These are phyloP conservation scores for Lumnitzera littorea DNA, from an alignment of 345 rosid genomes.

Conservation along the genomic window DNA sequence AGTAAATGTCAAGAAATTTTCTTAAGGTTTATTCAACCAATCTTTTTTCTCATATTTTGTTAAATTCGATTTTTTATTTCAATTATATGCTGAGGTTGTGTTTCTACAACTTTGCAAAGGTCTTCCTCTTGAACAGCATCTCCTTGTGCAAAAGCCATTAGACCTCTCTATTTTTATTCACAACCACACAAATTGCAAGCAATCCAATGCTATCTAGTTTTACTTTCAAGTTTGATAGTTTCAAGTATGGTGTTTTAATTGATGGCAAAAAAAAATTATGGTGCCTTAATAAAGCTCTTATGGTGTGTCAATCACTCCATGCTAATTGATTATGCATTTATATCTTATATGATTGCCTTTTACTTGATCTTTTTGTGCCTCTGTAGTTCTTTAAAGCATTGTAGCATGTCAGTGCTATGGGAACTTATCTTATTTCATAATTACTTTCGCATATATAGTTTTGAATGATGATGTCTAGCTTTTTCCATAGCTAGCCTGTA, in stretches of 20 bases:
- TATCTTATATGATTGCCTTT: no score
- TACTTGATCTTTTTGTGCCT: no score
- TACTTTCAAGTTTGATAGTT: background rate
- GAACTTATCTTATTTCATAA: no score
- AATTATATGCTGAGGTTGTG: constrained; percentile 86
- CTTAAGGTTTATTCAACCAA: background rate
- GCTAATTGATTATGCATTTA: no score
- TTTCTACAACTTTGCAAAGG: constrained; percentile 78
- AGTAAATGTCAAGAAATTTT: constrained; percentile 59
- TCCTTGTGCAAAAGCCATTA: constrained; percentile 52
- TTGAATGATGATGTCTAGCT: no score
- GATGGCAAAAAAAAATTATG: background rate
- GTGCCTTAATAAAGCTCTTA: background rate
- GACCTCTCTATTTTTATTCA: constrained; percentile 88
- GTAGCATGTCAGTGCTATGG: no score
- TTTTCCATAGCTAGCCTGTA: no score
- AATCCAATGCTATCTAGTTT: background rate
- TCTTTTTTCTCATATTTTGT: constrained; percentile 7
- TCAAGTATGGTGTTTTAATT: background rate
- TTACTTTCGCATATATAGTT: no score
- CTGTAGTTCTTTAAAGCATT: no score
- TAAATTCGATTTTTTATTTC: constrained; percentile 21
- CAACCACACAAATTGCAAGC: constrained; percentile 68
- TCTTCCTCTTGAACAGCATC: constrained; percentile 46
- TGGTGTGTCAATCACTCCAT: no score